Evolutionary conservation across 2,329 filamentous ascomycete species (phyloP).

Genomic region (Clonostachys chloroleuca): DNA sequence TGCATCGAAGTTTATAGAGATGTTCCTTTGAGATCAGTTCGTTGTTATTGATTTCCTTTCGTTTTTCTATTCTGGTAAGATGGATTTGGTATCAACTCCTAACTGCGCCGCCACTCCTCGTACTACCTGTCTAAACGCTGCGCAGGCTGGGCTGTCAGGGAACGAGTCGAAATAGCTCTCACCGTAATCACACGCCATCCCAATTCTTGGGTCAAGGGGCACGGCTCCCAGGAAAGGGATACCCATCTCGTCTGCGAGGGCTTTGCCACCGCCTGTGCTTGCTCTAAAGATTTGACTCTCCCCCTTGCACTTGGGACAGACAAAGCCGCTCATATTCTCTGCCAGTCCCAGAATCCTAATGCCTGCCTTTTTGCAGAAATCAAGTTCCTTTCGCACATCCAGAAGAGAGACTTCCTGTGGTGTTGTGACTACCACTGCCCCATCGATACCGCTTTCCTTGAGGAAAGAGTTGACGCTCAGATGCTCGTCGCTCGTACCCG

Average conservation of each 20-base stretch:
- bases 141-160: slow-evolving; percentile 86
- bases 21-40: too few relatives aligned
- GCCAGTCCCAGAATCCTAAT: slow-evolving; percentile 86
- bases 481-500: slow-evolving; percentile 93
- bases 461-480: slow-evolving; percentile 88
- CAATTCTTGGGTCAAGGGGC: slow-evolving; percentile 87
- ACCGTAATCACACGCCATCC: slow-evolving; percentile 94
- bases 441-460: slow-evolving; percentile 87
- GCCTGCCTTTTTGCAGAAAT: slow-evolving; percentile 93
- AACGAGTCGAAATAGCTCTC: slow-evolving; percentile 96
- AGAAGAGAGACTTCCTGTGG: slow-evolving; percentile 90
- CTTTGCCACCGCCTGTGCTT: slow-evolving; percentile 81
- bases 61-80: slow-evolving; percentile 32
- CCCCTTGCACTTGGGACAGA: slow-evolving; percentile 87
- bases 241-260: slow-evolving; percentile 77
- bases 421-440: slow-evolving; percentile 88
- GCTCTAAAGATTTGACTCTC: slow-evolving; percentile 83
- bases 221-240: slow-evolving; percentile 88
- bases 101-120: slow-evolving; percentile 63
- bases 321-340: slow-evolving; percentile 97
- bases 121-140: slow-evolving; percentile 78
- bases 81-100: slow-evolving; percentile 53
- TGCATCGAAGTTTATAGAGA: too few relatives aligned
- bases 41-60: neutral
- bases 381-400: slow-evolving; percentile 94